These are phyloP conservation scores for Phanerochaete sordida DNA, from an alignment of 768 basidiomycete genomes.

Conservation along the genomic window DNA sequence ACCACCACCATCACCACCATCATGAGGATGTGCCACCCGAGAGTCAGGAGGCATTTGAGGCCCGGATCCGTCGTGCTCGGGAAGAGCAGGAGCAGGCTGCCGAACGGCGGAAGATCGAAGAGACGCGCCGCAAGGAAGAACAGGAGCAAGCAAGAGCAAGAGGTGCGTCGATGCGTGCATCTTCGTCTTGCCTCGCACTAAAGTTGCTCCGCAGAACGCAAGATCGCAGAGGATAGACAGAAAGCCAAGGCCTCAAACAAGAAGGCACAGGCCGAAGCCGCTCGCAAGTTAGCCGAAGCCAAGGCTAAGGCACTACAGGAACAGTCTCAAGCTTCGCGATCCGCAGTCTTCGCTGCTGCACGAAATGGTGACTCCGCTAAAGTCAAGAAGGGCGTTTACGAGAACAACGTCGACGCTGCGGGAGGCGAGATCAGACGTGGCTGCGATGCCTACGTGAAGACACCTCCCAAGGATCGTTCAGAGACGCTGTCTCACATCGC, in stretches of 20 bases:
- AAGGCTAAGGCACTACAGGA: constrained; percentile 43
- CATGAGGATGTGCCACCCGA: constrained; percentile 33
- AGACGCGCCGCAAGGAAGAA: constrained; percentile 43
- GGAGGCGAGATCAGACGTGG: constrained; percentile 66
- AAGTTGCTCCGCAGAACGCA: constrained; percentile 36
- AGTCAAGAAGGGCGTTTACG: constrained; percentile 67
- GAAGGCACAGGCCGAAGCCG: constrained; percentile 49
- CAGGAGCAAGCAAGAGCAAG: constrained; percentile 46
- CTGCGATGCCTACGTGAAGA: constrained; percentile 47
- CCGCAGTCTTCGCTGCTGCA: constrained; percentile 63
- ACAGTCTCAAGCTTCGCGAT: constrained; percentile 53
- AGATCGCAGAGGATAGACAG: constrained; percentile 55
- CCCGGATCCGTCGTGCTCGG: constrained; percentile 43
- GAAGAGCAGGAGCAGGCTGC: constrained; percentile 56
- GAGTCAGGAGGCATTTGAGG: constrained; percentile 48
- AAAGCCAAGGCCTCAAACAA: constrained; percentile 51
- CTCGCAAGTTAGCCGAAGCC: constrained; percentile 48
- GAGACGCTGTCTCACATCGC: constrained; percentile 75
- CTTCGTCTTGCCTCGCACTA: not conserved
- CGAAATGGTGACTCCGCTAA: constrained; percentile 45
- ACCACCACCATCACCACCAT: constrained; percentile 16
- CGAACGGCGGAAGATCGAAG: constrained; percentile 48
- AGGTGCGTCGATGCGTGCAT: constrained; percentile 31
- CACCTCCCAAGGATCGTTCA: constrained; percentile 45
- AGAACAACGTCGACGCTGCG: constrained; percentile 63